Conservation (phyloP, 768 basidiomycete species). For the Rubroboletus satanas region DNA sequence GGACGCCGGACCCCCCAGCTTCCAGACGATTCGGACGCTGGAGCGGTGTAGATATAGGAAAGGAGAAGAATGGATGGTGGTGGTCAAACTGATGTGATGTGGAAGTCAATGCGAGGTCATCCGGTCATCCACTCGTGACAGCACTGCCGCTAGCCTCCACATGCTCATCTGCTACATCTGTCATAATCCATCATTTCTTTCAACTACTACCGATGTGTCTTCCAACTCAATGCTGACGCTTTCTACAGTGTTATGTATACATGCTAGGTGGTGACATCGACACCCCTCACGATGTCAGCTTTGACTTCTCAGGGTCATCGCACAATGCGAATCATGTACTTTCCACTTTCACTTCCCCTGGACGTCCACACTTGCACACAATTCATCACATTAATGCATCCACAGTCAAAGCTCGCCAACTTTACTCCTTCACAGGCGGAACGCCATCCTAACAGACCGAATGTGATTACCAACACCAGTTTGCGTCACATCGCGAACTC, state of each 20-base stretch:
- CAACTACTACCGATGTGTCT: not conserved
- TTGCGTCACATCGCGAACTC: not conserved
- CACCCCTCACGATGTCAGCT: not conserved
- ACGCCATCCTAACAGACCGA: constrained; percentile 2
- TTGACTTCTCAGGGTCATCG: not conserved
- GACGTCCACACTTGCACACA: not conserved
- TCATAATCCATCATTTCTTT: not conserved
- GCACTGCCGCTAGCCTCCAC: constrained; percentile 1
- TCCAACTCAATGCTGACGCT: not conserved
- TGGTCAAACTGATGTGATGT: not conserved
- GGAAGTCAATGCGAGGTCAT: constrained; percentile 10
- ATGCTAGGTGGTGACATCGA: not conserved
- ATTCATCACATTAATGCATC: not conserved
- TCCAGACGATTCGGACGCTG: not conserved
- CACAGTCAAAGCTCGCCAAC: not conserved
- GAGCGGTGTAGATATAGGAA: not conserved
- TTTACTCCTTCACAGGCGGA: constrained; percentile 3
- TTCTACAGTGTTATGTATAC: not conserved
- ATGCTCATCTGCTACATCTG: not conserved
- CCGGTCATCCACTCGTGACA: constrained; percentile 4
- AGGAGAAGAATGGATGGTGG: not conserved
- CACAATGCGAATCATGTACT: not conserved
- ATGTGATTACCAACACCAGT: not conserved
- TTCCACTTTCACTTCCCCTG: not conserved
- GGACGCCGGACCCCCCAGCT: constrained; percentile 10